Evolutionary conservation across 1,284 basidiomycete species (phyloP), one percentile per base, ranked within the genome.

Genomic region (Cystobasidium sp.): DNA sequence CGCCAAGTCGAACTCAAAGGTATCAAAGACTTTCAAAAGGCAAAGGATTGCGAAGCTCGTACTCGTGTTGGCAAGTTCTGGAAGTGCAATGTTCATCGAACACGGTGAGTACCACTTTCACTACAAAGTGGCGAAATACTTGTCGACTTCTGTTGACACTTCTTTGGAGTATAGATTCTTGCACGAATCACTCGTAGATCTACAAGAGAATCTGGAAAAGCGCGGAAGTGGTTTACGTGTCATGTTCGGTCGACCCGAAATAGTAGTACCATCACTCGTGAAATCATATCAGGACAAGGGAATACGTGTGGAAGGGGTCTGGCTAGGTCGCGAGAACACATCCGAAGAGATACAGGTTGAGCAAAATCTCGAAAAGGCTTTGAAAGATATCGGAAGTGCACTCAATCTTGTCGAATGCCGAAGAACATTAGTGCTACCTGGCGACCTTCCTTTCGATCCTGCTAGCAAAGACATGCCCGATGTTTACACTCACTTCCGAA

Each of bases 401-500:
- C 82, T 87, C 5, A 22, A 71, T 41, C 39, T 71, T 3, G 47
- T 62, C 44, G 69, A 71, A 20, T 52, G 41, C 31, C n/a, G 61
- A n/a, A 51, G 61, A 22, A 71, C 69, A 12, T 20, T 71, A 20
- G 49, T 84, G 14, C 83, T 85, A 59, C 80, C 82, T 1, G 77
- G 79, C 12, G 83, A 85, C 51, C 80, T 86, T 12, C 85, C 85
- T 0, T 86, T 86, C 78, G 47, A 64, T 39, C 59, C 69, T 4
- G 68, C 82, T 3, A 77, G 82, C 49, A 78, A 75, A 10, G 75
- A 84, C 20, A 85, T 83, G 18, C 85, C 85, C 3, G 84, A 86
- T 76, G 83, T 86, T 41, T 86, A 85, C 70, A 86, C 85, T 0
- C 81, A 81, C 7, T 86, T 86, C 79, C 79, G 85, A 37, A 84